Base-by-base conservation (phyloP, 2,329 filamentous ascomycete species). In the Colletotrichum sp. region DNA sequence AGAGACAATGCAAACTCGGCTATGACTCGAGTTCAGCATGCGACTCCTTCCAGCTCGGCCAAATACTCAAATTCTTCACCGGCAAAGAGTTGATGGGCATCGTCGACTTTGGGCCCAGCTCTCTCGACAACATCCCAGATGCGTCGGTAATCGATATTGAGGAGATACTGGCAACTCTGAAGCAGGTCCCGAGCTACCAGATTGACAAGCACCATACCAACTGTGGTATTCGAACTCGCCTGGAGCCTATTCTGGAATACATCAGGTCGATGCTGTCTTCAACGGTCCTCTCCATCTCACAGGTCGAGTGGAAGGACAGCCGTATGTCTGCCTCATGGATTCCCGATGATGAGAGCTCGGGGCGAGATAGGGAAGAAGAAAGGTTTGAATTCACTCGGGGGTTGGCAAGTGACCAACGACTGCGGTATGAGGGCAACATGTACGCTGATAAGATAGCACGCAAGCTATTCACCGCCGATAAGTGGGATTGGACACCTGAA, bases 11-110 rank as follows among this genome's bases (percentile, higher is more conserved):
- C 83, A 92, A 91, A 79, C 88, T 95, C 0, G 94, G 94, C 68
- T 96, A 96, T 82, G 93, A 95, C 80, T 92, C 91, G 3, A 94
- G 92, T 76, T 84, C 89, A 3, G 91, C 93, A 56, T 96, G 94
- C 82, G 94, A 96, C 84, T 92, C 92, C 3, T 96, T 94, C 80
- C 94, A 96, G 83, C 89, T 96, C 1, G 94, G 94, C 26, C 93
- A 96, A 83, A 94, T 94, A 88, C 84, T 95, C 77, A 92, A 92
- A 78, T 96, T 96, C 83, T 89, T 96, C 43, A 85, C 87, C 16
- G 88, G 89, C 77, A 91, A 91, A 77, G 88, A 89, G 32, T 89
- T 94, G 0, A 80, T 95, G 5, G 90, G 88, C 48, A 83, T 95
- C 2, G 86, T 89, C 8, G 89, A 92, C 80, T 91, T 91, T 77